Percentiles rank a stretch among this genome's conserved stretches.
phyloP scores from a whole-genome alignment of 2,329 filamentous ascomycete species.

The Ophiosphaerella korrae region DNA sequence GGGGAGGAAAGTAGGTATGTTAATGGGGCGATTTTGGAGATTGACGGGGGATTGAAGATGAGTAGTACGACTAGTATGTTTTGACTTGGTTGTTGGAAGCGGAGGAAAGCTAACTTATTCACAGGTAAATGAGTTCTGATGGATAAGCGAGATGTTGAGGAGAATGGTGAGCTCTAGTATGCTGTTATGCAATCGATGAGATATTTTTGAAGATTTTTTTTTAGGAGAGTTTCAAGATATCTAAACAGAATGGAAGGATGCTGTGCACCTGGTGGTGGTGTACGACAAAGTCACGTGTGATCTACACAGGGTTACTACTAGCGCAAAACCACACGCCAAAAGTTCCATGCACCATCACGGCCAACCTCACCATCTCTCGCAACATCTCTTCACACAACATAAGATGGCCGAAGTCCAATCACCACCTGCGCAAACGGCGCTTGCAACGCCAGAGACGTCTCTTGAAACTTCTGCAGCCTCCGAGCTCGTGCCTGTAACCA shows the following conservation, averaged over 20 bases:
- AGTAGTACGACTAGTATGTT: slow-evolving; percentile 28
- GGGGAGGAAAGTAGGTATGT: slow-evolving; percentile 53
- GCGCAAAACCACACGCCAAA: slow-evolving; percentile 16
- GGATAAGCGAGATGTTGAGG: too few relatives aligned
- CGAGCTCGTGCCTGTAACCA: slow-evolving; percentile 29
- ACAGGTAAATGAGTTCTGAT: too few relatives aligned
- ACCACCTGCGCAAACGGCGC: slow-evolving; percentile 26
- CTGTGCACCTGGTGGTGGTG: too few relatives aligned
- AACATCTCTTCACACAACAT: slow-evolving; percentile 18
- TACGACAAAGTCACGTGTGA: slow-evolving; percentile 55
- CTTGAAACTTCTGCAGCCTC: slow-evolving; percentile 27
- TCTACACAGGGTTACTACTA: slow-evolving; percentile 5
- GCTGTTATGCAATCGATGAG: too few relatives aligned
- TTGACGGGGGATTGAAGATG: slow-evolving; percentile 53
- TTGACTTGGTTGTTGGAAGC: not conserved
- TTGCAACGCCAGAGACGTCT: slow-evolving; percentile 12
- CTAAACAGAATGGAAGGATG: not conserved
- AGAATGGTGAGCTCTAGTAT: too few relatives aligned
- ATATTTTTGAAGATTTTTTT: too few relatives aligned
- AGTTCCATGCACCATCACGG: slow-evolving; percentile 17
- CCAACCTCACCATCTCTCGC: not conserved
- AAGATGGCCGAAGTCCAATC: slow-evolving; percentile 40
- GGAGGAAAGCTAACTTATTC: not conserved
- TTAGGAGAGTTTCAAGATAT: too few relatives aligned
- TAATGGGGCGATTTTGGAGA: slow-evolving; percentile 55